A percentile compares a stretch with the other conserved stretches of the same genome.
phyloP scores from a whole-genome alignment of 371 early-diverging fungal species.

The Blastocladiella emersonii region DNA sequence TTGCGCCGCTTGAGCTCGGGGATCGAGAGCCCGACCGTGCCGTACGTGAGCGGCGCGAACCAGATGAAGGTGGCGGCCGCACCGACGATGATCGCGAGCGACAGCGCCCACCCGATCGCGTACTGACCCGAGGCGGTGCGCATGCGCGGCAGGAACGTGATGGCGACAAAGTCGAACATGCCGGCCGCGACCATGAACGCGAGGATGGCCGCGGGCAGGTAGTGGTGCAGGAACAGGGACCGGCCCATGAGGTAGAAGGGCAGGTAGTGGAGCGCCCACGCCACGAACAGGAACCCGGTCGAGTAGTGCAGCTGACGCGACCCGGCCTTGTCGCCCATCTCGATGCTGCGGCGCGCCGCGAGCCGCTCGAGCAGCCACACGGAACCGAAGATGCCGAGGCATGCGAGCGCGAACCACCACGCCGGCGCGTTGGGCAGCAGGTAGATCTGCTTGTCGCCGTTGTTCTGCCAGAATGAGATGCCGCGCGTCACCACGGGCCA shows the following conservation, averaged over 20 bases:
- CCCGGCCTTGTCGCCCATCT: conserved; percentile 34
- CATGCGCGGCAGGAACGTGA: conserved; percentile 30
- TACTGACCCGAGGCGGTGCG: not conserved
- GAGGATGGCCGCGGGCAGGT: conserved; percentile 78
- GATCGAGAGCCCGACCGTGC: conserved; percentile 55
- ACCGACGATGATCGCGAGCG: conserved; percentile 28
- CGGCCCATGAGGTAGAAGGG: conserved; percentile 92
- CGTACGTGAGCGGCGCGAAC: conserved; percentile 72
- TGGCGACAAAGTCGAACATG: conserved; percentile 53
- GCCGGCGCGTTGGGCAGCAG: conserved; percentile 92
- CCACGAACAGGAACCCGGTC: conserved; percentile 65
- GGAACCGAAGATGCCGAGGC: conserved; percentile 43
- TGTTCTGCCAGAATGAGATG: conserved; percentile 76
- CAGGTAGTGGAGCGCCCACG: conserved; percentile 84
- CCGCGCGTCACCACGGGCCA: conserved; percentile 80
- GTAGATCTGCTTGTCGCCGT: conserved; percentile 59
- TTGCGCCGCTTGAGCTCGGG: conserved; percentile 51
- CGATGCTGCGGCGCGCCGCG: conserved; percentile 56
- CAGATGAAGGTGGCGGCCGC: conserved; percentile 33
- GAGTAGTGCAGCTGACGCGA: conserved; percentile 27
- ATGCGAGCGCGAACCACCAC: conserved; percentile 68
- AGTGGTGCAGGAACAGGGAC: conserved; percentile 95
- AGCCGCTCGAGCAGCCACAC: conserved; percentile 44
- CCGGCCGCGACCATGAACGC: conserved; percentile 39
- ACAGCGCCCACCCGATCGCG: conserved; percentile 20